Percentiles rank a stretch among this genome's conserved stretches.
phyloP scores from a whole-genome alignment of 106 monocot species.

The Dioscorea dumetorum region DNA sequence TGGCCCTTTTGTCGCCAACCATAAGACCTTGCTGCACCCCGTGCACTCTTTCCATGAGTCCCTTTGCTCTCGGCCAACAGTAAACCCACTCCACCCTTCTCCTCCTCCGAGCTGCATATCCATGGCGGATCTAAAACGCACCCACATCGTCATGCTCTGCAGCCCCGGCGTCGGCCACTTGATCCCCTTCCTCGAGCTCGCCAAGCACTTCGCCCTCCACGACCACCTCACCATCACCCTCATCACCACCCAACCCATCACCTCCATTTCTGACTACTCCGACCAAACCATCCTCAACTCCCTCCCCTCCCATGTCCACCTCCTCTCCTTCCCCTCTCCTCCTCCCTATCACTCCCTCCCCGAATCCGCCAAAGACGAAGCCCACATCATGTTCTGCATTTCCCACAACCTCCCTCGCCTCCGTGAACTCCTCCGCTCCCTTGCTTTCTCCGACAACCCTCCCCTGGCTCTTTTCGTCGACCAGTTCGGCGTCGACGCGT shows the following conservation, averaged over 20 bases:
- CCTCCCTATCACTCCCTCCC: slow-evolving; percentile 1
- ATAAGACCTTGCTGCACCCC: too few species aligned
- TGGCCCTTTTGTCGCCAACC: too few species aligned
- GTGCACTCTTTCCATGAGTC: too few species aligned
- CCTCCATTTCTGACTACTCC: slow-evolving; percentile 1
- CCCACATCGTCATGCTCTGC: slow-evolving; percentile 17
- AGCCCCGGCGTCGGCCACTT: slow-evolving; percentile 26
- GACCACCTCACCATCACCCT: slow-evolving; percentile 12
- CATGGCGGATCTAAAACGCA: too few species aligned
- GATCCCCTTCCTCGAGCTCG: slow-evolving; percentile 18
- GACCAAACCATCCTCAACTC: slow-evolving; percentile 1
- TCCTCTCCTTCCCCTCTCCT: neutral
- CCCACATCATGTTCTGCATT: neutral
- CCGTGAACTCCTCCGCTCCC: neutral
- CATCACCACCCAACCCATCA: slow-evolving; percentile 3
- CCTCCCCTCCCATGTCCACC: neutral
- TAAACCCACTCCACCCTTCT: too few species aligned
- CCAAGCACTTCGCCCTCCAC: slow-evolving; percentile 8
- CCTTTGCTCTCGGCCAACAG: too few species aligned
- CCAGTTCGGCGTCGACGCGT: slow-evolving; percentile 7
- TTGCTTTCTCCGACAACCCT: neutral
- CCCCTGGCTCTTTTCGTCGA: slow-evolving; percentile 14
- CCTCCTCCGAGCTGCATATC: too few species aligned
- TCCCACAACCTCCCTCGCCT: slow-evolving; percentile 3
- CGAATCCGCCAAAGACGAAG: slow-evolving; percentile 1